These are phyloP conservation scores for Fragaria ananassa DNA, from an alignment of 306 rosid species.

Conservation along the genomic window DNA sequence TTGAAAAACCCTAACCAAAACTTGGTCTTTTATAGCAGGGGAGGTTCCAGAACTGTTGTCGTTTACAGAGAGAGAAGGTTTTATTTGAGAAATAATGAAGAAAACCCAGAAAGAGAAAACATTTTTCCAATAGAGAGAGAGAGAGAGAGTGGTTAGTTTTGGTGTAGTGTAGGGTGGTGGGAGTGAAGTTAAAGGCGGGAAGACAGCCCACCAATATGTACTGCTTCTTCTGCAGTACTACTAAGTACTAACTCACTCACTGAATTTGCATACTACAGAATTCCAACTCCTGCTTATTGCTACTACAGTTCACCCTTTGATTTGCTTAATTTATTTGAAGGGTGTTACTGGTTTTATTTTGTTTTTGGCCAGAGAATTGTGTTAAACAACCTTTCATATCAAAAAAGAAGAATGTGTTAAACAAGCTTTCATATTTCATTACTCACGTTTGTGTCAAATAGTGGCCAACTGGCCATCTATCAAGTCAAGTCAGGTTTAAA, in stretches of 20 bases:
- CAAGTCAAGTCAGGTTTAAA: neutral
- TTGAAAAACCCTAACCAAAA: slow-evolving; percentile 38
- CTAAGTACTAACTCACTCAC: slow-evolving; percentile 1
- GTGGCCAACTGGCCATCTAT: neutral
- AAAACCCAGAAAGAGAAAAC: slow-evolving; percentile 4
- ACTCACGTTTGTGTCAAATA: neutral
- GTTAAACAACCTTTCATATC: neutral
- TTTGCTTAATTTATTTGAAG: neutral
- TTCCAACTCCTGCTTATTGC: neutral
- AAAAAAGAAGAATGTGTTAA: neutral
- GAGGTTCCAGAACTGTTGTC: slow-evolving; percentile 51
- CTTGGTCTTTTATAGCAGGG: slow-evolving; percentile 41
- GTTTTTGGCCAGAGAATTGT: neutral
- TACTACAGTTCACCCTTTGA: neutral
- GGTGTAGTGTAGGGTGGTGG: slow-evolving; percentile 24
- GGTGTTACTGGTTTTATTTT: neutral
- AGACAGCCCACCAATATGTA: slow-evolving; percentile 59
- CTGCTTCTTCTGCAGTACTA: slow-evolving; percentile 28
- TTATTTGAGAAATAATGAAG: neutral
- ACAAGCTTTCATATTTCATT: neutral
- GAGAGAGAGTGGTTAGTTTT: neutral
- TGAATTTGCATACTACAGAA: slow-evolving; percentile 6
- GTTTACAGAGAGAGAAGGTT: slow-evolving; percentile 21
- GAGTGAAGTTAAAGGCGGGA: slow-evolving; percentile 61
- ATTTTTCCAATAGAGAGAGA: slow-evolving; percentile 2